Evolutionary conservation across 2,329 filamentous ascomycete species (phyloP), one percentile per base, ranked within the genome.

Genomic region (Xylaria sp.): DNA sequence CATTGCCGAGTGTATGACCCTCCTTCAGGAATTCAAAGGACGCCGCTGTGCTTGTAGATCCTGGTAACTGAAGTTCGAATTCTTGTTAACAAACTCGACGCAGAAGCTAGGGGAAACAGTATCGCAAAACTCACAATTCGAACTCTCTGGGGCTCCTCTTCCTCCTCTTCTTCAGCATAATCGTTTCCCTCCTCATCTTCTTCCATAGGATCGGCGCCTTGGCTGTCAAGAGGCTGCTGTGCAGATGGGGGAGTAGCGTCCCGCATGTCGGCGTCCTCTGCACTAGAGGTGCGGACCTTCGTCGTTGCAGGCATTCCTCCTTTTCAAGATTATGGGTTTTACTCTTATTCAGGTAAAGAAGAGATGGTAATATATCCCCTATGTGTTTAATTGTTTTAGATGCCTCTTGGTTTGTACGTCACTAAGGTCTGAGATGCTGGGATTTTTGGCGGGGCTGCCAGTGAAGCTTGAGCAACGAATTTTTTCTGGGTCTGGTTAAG

Each of bases 1-100:
- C 93, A 81, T 99, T 99, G 32, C 96, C 96, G 61, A 99, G 85
- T 0, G 96, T 99, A 81, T 99, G 96, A 51, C 97, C 94, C 83
- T 99, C 96, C 54, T 93, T 90, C 68, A 92, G 89, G 76, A 99
- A 97, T 79, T 98, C 93, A 79, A 98, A 99, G 17, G 94, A 97
- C 34, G 96, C 96, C 4, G 94, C 94, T 8, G 92, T 95, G 58
- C 95, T 92, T 81, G 87, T 92, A 64, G 93, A 92, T 56, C 94
- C 94, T 42, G 93, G 92, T 32, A 98, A 85, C 95, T 98, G 68
- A 64, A 47, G 59, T 55, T 27, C 21, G 24, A 34, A 19, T 4
- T 48, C 30, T 66, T 67, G 74, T 69, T 53, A 70, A 42, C 50
- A 56, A 24, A 3, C 7, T 39, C n/a, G 27, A 45, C 27, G 24